Evolutionary conservation across 208 protist species (phyloP).

Genomic region (Crithidia sp.): DNA sequence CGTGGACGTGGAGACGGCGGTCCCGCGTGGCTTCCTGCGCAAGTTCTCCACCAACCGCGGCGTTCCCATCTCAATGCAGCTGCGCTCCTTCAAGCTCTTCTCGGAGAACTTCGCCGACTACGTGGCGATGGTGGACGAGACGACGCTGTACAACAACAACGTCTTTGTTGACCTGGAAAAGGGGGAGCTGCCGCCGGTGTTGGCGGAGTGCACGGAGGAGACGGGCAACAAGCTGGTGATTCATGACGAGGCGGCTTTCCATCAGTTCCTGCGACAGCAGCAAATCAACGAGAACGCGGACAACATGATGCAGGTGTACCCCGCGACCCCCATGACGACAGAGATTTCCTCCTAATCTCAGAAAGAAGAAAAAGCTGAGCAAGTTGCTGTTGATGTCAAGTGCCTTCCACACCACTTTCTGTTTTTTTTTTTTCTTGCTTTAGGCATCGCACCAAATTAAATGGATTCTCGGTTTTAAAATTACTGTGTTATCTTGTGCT

Average conservation of each 20-base stretch:
- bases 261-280: constrained; percentile 69
- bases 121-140: constrained; percentile 58
- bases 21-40: constrained; percentile 85
- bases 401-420: neutral
- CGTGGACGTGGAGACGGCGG: constrained; percentile 84
- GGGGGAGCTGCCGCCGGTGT: constrained; percentile 77
- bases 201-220: constrained; percentile 54
- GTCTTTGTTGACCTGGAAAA: constrained; percentile 81
- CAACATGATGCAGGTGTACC: constrained; percentile 70
- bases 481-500: no score
- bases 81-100: constrained; percentile 90
- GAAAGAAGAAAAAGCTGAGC: neutral
- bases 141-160: constrained; percentile 89
- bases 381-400: neutral
- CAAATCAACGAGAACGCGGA: constrained; percentile 72
- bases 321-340: neutral
- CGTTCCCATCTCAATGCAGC: constrained; percentile 78
- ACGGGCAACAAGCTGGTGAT: constrained; percentile 44
- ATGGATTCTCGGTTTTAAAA: no score
- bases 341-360: constrained; percentile 2
- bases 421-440: constrained; percentile 22
- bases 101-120: constrained; percentile 81
- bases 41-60: constrained; percentile 81
- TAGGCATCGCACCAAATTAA: no score
- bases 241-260: constrained; percentile 69